Base-by-base conservation (phyloP, 805 yeast genomes). In the Schizosaccharomyces lindneri region DNA sequence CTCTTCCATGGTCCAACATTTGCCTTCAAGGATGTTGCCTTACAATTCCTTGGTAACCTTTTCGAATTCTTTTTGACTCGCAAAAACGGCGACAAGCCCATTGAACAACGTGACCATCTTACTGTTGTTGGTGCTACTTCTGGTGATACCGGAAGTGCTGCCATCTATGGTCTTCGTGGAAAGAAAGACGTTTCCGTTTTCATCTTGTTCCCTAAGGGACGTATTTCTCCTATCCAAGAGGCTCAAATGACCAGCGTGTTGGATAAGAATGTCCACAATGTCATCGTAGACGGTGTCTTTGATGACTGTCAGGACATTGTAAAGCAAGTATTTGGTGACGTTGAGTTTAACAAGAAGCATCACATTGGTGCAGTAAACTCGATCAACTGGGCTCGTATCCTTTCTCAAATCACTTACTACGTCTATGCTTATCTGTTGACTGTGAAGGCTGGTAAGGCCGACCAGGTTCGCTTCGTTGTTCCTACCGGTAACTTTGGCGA, bases 401-500 rank as follows among this genome's bases (percentile, higher is more conserved):
- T 93, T 68, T 97, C 98, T 55, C 98, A 93, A 76, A 90, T 88
- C 71, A 89, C 98, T 27, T 93, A 93, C 75, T 93, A 93, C 76
- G 93, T 89, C 78, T 82, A 85, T 73, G 81, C 97, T 4, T 93
- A 82, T 76, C 89, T 93, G 80, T 82, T 82, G 70, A 74, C 85
- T 62, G 70, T 69, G 39, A 57, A 57, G 39, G 36, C 19, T 17
- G 36, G 27, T 7, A 43, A 46, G 55, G 48, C n/a, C 13, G 64
- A 65, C 27, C 79, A 79, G 67, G 81, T 86, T 63, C 84, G 86
- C 67, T 93, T 80, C 70, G 95, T 93, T 57, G 98, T 93, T 59
- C 98, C 98, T 66, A 85, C 95, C 63, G 98, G 98, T 70, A 93
- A 93, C 78, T 93, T 93, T 72, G 98, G 98, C 71, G 98, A 93